A percentile compares a stretch with the other conserved stretches of the same genome.
These are phyloP conservation scores for Platanus orientalis DNA, from an alignment of 164 flowering plant genomes.

Conservation along the genomic window DNA sequence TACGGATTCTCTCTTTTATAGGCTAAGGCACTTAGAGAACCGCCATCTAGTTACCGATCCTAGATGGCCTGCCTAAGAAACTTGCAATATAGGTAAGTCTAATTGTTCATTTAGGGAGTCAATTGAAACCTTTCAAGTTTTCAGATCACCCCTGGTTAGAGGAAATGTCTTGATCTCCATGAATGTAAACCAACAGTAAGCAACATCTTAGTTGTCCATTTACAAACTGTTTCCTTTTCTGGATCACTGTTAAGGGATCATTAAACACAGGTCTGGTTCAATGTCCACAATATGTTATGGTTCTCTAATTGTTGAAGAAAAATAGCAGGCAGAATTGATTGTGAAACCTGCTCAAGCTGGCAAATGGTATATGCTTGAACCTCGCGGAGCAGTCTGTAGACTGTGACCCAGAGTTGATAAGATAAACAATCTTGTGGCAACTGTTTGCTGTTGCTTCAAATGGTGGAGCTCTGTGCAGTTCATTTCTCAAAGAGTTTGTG, in stretches of 20 bases:
- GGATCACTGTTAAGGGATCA: not conserved
- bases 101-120: not conserved
- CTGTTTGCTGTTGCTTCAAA: too few species aligned
- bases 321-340: not conserved
- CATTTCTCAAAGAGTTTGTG: too few species aligned
- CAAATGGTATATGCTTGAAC: not conserved
- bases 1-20: not conserved
- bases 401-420: too few species aligned
- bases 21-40: not conserved
- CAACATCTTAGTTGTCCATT: too few species aligned
- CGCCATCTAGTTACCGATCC: not conserved
- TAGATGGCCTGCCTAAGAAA: not conserved
- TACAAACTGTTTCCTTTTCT: not conserved
- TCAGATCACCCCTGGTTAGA: not conserved
- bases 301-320: not conserved
- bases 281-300: too few species aligned
- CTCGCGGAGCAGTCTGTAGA: not conserved
- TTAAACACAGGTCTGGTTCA: not conserved
- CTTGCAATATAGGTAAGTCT: not conserved
- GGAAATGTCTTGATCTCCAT: too few species aligned
- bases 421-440: too few species aligned
- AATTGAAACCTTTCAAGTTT: not conserved
- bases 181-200: too few species aligned
- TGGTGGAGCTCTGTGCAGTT: too few species aligned
- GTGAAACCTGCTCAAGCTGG: not conserved